Evolutionary conservation across 2,329 filamentous ascomycete species (phyloP), one percentile per base, ranked within the genome.

Genomic region (Fusarium sp.): DNA sequence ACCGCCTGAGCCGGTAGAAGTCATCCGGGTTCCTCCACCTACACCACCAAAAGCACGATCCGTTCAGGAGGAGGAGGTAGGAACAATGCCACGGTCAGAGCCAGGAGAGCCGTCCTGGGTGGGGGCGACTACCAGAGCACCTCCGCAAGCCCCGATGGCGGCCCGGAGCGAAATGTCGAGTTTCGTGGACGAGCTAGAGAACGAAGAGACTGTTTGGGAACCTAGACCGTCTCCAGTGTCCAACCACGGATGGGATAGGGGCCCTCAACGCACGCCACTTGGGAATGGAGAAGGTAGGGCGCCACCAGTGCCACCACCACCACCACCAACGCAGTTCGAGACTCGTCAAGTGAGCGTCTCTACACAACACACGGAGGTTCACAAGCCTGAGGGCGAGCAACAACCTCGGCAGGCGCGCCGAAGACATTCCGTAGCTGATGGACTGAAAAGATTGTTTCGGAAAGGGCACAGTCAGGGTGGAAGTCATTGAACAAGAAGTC

Each of bases 391-490:
- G 42, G 62, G 38, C 20, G 62, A 38, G n/a, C 65, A 62, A 14
- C 65, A 63, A 11, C 59, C 38, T 20, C 64, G 61, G 10, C 60
- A 67, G 24, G 47, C 78, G 66, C 76, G 74, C 38, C 81, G 76
- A 61, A 83, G 80, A 66, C 79, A 80, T 45, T 80, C 83, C 4
- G 82, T 79, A 64, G 82, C 80, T 20, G 79, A 81, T 8, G 82
- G 83, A 20, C 73, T 86, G 35, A 82, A 81, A 73, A 80, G 80
- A 40, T 76, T 86, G 9, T 86, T 86, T 72, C 78, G 81, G n/a
- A 82, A 79, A 75, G 82, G 76, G 22, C 68, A 77, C 6, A 52
- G 61, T 38, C 58, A 50, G 2, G 66, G 65, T n/a, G 64, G 54
- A 34, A 34, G 59, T 27, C 34, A 37, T n/a, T 58, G 18, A 37